Conservation (phyloP, 2,329 filamentous ascomycete species). For the Colletotrichum neosansevieriae region DNA sequence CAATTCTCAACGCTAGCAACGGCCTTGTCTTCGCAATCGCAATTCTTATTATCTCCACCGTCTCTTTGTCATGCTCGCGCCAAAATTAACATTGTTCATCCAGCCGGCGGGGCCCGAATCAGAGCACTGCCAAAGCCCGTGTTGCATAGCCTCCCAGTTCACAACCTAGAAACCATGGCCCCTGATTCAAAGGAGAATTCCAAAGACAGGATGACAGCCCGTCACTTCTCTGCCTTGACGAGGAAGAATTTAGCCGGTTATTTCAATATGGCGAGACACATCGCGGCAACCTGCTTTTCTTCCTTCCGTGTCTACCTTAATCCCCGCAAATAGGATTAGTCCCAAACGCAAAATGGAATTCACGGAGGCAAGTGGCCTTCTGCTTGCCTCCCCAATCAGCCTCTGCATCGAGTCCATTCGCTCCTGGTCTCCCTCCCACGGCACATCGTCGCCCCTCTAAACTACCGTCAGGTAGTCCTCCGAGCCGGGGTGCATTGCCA, state of each 20-base stretch:
- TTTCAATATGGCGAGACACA: constrained; percentile 17
- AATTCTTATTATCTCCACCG: constrained; percentile 1
- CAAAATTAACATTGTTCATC: constrained; percentile 20
- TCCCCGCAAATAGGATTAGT: not conserved
- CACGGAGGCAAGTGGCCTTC: not conserved
- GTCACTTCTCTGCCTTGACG: not conserved
- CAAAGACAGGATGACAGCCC: constrained; percentile 29
- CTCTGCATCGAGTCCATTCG: constrained; percentile 5
- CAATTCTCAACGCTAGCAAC: not conserved
- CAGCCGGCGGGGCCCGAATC: not conserved
- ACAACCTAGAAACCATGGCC: too few species aligned
- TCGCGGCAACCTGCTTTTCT: constrained; percentile 21
- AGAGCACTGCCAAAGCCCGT: not conserved
- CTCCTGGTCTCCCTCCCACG: constrained; percentile 21
- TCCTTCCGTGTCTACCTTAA: not conserved
- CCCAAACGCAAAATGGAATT: constrained; percentile 6
- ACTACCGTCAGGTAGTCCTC: not conserved
- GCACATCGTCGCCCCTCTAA: constrained; percentile 20
- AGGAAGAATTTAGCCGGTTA: not conserved
- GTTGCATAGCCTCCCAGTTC: constrained; percentile 1
- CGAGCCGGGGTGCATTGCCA: constrained; percentile 15
- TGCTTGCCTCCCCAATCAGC: constrained; percentile 7
- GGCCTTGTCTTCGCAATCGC: not conserved
- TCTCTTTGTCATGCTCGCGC: constrained; percentile 30
- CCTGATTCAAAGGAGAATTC: constrained; percentile 4